Evolutionary conservation across 805 yeast genomes (phyloP).

Genomic region (Cyberlindnera galapagoensis): DNA sequence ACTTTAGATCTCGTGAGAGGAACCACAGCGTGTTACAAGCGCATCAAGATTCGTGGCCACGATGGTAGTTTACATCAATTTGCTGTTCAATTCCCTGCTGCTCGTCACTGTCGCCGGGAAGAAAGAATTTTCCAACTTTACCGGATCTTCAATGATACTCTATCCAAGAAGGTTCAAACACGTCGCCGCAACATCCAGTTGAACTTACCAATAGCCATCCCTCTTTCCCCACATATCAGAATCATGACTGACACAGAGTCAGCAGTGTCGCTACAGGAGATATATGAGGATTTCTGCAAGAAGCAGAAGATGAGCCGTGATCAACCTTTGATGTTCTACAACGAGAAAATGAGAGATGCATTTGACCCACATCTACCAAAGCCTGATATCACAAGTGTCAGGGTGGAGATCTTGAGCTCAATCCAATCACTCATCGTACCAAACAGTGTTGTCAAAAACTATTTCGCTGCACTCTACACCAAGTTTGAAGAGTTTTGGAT

Average conservation of each 20-base stretch:
- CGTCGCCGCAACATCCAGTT: conserved; percentile 80
- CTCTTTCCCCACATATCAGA: conserved; percentile 90
- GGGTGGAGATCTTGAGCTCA: conserved; percentile 86
- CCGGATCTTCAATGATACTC: conserved; percentile 77
- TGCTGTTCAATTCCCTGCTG: conserved; percentile 97
- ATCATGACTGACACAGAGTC: conserved; percentile 79
- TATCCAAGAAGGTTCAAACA: conserved; percentile 78
- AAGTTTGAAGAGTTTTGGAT: conserved; percentile 94
- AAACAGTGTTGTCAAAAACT: conserved; percentile 70
- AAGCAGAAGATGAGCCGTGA: conserved; percentile 70
- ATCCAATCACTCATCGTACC: conserved; percentile 88
- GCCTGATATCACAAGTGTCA: conserved; percentile 83
- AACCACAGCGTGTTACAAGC: conserved; percentile 81
- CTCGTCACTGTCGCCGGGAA: conserved; percentile 94
- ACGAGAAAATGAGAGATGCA: conserved; percentile 83
- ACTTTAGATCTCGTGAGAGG: conserved; percentile 85
- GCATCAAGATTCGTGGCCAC: conserved; percentile 85
- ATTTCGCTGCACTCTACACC: conserved; percentile 62
- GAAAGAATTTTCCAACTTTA: conserved; percentile 90
- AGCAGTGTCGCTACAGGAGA: conserved; percentile 64
- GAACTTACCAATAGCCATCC: conserved; percentile 87
- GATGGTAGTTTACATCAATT: conserved; percentile 90
- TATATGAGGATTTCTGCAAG: conserved; percentile 84
- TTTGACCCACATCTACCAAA: conserved; percentile 90
- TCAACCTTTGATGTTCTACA: conserved; percentile 81